phyloP scores from a whole-genome alignment of 306 rosid species.

The Lupinus albus region DNA sequence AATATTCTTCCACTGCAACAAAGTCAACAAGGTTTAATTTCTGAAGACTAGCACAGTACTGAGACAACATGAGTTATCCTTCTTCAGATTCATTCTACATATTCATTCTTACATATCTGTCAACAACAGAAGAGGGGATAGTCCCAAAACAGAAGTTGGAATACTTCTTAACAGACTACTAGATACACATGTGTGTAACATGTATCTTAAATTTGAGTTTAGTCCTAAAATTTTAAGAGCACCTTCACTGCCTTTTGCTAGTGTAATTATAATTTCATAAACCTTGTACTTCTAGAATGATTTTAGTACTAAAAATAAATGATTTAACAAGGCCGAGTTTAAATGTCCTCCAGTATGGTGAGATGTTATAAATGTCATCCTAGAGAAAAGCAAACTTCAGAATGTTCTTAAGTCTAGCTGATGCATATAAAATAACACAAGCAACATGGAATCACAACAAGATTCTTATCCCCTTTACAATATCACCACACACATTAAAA shows the following conservation, averaged over 20 bases:
- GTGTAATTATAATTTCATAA: not conserved
- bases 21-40: too few relatives aligned
- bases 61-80: too few relatives aligned
- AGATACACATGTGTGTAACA: not conserved
- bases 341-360: not conserved
- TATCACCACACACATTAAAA: not conserved
- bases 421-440: not conserved
- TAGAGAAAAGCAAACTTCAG: not conserved
- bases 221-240: not conserved
- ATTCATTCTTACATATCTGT: too few relatives aligned
- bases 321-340: not conserved
- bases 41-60: too few relatives aligned
- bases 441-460: not conserved
- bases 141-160: too few relatives aligned
- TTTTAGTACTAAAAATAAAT: not conserved
- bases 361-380: not conserved
- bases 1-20: too few relatives aligned
- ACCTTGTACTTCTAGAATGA: not conserved
- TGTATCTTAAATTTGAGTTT: not conserved
- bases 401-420: not conserved
- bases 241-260: not conserved
- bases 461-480: not conserved
- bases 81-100: too few relatives aligned
- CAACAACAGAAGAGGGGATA: too few relatives aligned
- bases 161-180: too few relatives aligned